Conservation (phyloP, 768 basidiomycete genomes). For the Suillus discolor region DNA sequence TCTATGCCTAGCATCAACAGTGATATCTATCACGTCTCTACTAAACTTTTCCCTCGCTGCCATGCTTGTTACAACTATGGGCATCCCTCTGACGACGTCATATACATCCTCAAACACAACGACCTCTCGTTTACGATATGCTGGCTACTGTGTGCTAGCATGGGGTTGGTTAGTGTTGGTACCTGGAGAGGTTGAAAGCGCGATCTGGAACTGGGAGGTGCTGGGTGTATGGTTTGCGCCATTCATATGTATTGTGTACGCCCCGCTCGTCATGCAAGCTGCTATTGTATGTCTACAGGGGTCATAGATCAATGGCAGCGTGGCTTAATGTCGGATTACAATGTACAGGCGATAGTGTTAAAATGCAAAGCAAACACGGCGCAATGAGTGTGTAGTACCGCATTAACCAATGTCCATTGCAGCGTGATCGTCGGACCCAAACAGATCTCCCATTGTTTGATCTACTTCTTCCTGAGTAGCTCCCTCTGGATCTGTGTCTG, state of each 20-base stretch:
- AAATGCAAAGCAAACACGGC: background rate
- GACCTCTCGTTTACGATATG: conserved; percentile 34
- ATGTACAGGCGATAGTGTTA: background rate
- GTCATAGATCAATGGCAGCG: conserved; percentile 4
- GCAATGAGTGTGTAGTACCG: background rate
- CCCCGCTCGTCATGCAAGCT: conserved; percentile 73
- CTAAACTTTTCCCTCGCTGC: conserved; percentile 93
- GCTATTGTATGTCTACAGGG: conserved; percentile 55
- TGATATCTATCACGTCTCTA: conserved; percentile 83
- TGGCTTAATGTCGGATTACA: background rate
- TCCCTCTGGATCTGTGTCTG: conserved; percentile 42
- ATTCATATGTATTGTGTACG: conserved; percentile 78
- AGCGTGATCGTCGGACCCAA: conserved; percentile 50
- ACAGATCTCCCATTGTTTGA: conserved; percentile 36
- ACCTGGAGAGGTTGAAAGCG: conserved; percentile 46
- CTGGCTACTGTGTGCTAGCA: conserved; percentile 48
- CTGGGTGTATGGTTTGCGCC: conserved; percentile 84
- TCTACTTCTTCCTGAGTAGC: conserved; percentile 40
- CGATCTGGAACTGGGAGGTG: conserved; percentile 78
- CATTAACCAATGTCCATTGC: conserved; percentile 35
- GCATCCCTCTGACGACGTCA: conserved; percentile 59
- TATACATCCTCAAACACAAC: conserved; percentile 20
- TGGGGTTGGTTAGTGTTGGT: conserved; percentile 61
- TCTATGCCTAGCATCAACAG: conserved; percentile 81
- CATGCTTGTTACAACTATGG: conserved; percentile 62